A percentile compares a stretch with the other conserved stretches of the same genome.
phyloP scores from a whole-genome alignment of 1,284 basidiomycete genomes.

The Mycosarcoma mackinlayi region DNA sequence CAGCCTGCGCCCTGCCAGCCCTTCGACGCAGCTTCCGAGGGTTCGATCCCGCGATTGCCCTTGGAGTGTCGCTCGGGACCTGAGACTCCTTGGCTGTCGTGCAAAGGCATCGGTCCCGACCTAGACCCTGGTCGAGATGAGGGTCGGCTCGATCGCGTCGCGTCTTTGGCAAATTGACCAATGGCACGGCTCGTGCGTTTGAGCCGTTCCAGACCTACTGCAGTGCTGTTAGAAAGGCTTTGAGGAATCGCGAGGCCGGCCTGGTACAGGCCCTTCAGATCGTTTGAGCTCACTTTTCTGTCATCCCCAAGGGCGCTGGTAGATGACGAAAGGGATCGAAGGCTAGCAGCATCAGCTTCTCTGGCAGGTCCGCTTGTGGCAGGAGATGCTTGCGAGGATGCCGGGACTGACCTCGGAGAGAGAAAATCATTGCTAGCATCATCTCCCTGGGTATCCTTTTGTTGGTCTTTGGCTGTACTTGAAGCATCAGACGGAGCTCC shows the following conservation, averaged over 20 bases:
- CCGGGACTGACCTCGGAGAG: background rate
- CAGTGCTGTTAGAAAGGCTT: constrained; percentile 30
- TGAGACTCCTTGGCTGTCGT: constrained; percentile 18
- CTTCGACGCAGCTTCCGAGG: constrained; percentile 37
- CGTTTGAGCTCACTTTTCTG: constrained; percentile 32
- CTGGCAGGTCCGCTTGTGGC: background rate
- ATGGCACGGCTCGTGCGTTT: constrained; percentile 28
- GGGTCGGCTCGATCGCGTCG: constrained; percentile 11
- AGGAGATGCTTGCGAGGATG: background rate
- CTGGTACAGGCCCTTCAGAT: constrained; percentile 38
- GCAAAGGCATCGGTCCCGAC: background rate
- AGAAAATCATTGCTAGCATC: constrained; percentile 3
- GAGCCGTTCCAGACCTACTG: constrained; percentile 43
- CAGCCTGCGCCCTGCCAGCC: constrained; percentile 54
- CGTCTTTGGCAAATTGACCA: constrained; percentile 38
- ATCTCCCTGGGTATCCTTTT: background rate
- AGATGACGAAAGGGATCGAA: constrained; percentile 13
- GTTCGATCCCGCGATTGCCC: constrained; percentile 41
- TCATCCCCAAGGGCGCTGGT: background rate
- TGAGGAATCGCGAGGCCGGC: constrained; percentile 32
- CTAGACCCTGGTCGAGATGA: constrained; percentile 20
- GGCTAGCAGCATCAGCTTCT: constrained; percentile 16
- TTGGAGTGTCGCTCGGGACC: constrained; percentile 24
- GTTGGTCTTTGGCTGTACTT: no score
- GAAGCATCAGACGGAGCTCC: background rate